These are phyloP conservation scores for Thuja plicata DNA, from an alignment of 83 land plant genomes.

Conservation along the genomic window DNA sequence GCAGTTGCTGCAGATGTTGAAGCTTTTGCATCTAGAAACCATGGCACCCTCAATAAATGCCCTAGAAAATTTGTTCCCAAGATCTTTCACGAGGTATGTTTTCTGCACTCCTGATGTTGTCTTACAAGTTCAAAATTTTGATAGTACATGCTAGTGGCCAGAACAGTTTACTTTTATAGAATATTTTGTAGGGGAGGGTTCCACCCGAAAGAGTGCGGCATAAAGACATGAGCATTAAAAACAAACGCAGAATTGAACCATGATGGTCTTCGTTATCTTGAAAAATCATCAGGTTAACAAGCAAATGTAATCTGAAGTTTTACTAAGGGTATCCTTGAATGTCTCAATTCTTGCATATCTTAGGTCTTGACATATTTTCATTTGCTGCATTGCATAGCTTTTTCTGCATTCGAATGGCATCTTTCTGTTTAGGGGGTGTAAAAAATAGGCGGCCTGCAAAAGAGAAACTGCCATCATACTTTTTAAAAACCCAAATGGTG, in stretches of 20 bases:
- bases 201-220: too few species aligned
- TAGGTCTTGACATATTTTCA: background rate
- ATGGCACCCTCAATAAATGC: too few species aligned
- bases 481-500: background rate
- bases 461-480: background rate
- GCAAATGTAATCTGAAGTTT: background rate
- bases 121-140: too few species aligned
- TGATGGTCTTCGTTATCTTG: background rate
- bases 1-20: too few species aligned
- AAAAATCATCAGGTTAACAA: background rate
- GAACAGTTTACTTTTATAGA: too few species aligned
- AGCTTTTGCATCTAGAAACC: too few species aligned
- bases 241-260: background rate
- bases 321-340: background rate
- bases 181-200: too few species aligned
- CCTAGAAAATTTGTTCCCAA: too few species aligned
- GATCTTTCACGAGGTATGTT: too few species aligned
- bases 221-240: background rate
- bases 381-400: constrained; percentile 5
- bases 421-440: background rate
- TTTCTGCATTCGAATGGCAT: background rate
- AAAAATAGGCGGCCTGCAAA: background rate
- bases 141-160: too few species aligned
- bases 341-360: background rate
- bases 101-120: too few species aligned